A percentile compares a stretch with the other conserved stretches of the same genome.
phyloP scores from a whole-genome alignment of 2,329 filamentous ascomycete species.

The Colletotrichum sp. region DNA sequence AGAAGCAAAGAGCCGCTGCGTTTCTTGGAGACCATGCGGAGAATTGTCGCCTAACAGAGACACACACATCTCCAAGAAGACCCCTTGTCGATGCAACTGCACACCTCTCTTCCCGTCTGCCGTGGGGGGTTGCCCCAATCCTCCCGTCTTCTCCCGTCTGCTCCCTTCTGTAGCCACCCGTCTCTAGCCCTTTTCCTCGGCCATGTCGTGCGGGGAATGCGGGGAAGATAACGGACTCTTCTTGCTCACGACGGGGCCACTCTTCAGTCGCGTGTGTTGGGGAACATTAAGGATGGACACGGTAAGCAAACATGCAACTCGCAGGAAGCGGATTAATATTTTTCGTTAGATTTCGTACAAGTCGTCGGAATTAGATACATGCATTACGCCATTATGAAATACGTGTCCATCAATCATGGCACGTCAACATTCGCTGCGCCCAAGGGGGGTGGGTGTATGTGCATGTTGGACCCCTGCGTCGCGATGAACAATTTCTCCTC shows the following conservation, averaged over 20 bases:
- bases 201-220: not conserved
- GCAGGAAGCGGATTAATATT: not conserved
- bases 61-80: not conserved
- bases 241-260: not conserved
- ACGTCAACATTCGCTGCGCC: not conserved
- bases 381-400: conserved; percentile 11
- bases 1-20: not conserved
- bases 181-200: not conserved
- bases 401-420: not conserved
- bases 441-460: not conserved
- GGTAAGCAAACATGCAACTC: not conserved
- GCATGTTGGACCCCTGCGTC: not conserved
- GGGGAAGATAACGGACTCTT: conserved; percentile 4
- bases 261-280: not conserved
- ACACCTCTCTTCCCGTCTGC: not conserved
- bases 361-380: conserved; percentile 16
- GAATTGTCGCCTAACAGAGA: not conserved
- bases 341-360: conserved; percentile 8
- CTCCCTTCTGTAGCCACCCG: not conserved
- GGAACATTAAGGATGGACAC: not conserved
- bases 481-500: not conserved
- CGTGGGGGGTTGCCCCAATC: not conserved
- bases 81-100: not conserved
- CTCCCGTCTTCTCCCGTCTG: not conserved
- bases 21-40: not conserved